phyloP scores from a whole-genome alignment of 2,329 filamentous ascomycete species.

The Cladophialophora psammophila region DNA sequence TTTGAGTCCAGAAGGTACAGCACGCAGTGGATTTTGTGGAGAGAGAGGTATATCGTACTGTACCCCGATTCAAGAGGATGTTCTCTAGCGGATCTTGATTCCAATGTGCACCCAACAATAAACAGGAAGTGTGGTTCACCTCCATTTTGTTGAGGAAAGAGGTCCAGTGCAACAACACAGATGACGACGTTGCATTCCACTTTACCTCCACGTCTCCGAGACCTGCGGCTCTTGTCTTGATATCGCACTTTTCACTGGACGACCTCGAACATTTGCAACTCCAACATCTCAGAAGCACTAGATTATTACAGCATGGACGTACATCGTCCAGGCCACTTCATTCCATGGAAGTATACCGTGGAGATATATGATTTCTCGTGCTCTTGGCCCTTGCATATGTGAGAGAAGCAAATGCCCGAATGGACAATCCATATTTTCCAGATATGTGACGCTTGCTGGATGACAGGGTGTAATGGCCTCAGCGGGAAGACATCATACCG shows the following conservation, averaged over 20 bases:
- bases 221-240: background rate
- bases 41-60: constrained; percentile 21
- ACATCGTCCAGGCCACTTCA: constrained; percentile 60
- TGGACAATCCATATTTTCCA: constrained; percentile 59
- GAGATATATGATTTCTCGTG: constrained; percentile 60
- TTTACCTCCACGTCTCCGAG: background rate
- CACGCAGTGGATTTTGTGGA: constrained; percentile 51
- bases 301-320: constrained; percentile 57
- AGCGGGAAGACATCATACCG: too few relatives aligned
- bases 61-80: background rate
- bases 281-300: constrained; percentile 48
- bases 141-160: constrained; percentile 21
- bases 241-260: background rate
- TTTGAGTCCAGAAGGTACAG: constrained; percentile 54
- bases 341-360: constrained; percentile 60
- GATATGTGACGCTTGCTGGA: constrained; percentile 61
- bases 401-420: constrained; percentile 61
- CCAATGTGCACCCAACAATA: background rate
- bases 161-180: background rate
- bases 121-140: constrained; percentile 5
- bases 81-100: background rate
- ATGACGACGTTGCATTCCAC: constrained; percentile 17
- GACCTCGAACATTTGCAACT: too few relatives aligned
- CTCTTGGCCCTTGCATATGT: constrained; percentile 60
- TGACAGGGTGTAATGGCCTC: constrained; percentile 44